A percentile compares a stretch with the other conserved stretches of the same genome.
phyloP scores from a whole-genome alignment of 345 rosid species.

The Hibiscus mutabilis region DNA sequence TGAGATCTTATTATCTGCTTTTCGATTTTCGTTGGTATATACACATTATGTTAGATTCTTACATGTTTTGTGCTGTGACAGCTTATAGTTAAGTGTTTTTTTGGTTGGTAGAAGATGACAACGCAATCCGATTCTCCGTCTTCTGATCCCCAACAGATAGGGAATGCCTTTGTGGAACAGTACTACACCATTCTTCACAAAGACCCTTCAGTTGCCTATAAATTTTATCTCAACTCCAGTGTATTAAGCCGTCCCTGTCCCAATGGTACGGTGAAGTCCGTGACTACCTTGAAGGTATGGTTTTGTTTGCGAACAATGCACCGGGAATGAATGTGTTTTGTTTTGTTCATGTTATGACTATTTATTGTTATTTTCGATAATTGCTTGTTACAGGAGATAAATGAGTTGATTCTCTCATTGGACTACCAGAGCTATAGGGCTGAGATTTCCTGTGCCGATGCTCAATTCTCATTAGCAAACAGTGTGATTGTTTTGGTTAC shows the following conservation, averaged over 20 bases:
- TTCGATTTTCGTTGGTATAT: background rate
- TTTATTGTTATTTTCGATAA: background rate
- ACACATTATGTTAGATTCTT: background rate
- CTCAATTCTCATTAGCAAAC: constrained; percentile 42
- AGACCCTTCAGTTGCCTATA: constrained; percentile 35
- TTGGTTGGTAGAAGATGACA: background rate
- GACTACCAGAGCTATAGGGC: constrained; percentile 43
- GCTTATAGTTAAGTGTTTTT: background rate
- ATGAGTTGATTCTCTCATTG: constrained; percentile 55
- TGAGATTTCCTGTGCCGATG: constrained; percentile 51
- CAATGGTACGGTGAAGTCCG: constrained; percentile 40
- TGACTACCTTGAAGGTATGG: constrained; percentile 49
- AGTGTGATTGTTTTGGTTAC: constrained; percentile 64
- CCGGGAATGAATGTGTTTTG: background rate
- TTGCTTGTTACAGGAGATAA: constrained; percentile 43
- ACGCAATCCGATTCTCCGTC: background rate
- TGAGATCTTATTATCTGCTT: background rate
- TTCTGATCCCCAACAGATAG: constrained; percentile 32
- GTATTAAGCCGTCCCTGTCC: constrained; percentile 41
- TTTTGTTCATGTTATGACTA: background rate
- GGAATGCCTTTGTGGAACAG: constrained; percentile 50
- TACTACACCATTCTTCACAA: constrained; percentile 44
- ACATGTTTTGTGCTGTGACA: background rate
- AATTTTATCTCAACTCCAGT: constrained; percentile 56
- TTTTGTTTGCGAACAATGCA: background rate